phyloP scores from a whole-genome alignment of 2,329 filamentous ascomycete genomes.

The Epichloe typhina region DNA sequence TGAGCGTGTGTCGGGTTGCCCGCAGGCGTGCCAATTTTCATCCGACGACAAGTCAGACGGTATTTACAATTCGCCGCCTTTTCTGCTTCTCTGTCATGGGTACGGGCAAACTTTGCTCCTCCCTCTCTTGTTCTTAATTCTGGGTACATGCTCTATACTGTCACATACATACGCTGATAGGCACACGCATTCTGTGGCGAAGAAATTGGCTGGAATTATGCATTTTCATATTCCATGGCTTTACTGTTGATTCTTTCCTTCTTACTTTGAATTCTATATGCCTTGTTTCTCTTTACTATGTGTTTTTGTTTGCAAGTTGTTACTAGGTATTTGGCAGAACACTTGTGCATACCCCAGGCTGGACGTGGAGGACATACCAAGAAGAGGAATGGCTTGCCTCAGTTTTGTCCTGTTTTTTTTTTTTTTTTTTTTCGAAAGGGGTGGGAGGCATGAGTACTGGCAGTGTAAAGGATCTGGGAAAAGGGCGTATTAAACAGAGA shows the following conservation, averaged over 20 bases:
- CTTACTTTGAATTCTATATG: not conserved
- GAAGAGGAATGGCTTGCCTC: not conserved
- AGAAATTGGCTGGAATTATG: not conserved
- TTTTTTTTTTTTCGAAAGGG: too few species aligned
- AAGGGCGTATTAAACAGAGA: too few species aligned
- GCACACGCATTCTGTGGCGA: not conserved
- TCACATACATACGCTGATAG: not conserved
- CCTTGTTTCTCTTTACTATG: not conserved
- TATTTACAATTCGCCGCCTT: too few species aligned
- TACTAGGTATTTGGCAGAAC: not conserved
- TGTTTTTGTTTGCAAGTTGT: not conserved
- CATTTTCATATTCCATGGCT: not conserved
- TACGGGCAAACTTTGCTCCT: too few species aligned
- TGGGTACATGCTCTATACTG: not conserved
- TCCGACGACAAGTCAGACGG: too few species aligned
- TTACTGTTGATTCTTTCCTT: not conserved
- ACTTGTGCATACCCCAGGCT: slow-evolving; percentile 7
- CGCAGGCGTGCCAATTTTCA: too few species aligned
- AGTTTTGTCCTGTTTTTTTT: rapidly evolving
- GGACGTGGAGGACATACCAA: slow-evolving; percentile 13
- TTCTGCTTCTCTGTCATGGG: too few species aligned
- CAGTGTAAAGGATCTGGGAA: too few species aligned
- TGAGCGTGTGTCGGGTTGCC: too few species aligned
- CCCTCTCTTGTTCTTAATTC: too few species aligned
- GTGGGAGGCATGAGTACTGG: too few species aligned